Evolutionary conservation across 83 land plant species (phyloP).

Genomic region (Picea abies): DNA sequence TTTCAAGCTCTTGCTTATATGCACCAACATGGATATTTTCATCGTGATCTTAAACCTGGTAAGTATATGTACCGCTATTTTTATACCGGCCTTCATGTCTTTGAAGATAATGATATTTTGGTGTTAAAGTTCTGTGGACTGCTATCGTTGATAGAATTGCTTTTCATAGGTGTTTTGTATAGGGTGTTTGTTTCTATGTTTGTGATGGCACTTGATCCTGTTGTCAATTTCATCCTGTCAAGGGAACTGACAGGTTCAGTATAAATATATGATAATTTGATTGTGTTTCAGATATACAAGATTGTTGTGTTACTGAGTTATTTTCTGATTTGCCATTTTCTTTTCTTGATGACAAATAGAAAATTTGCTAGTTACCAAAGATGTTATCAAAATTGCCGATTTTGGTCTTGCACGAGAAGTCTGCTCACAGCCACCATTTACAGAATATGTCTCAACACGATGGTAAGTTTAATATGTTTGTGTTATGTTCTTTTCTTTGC

Average conservation of each 20-base stretch:
- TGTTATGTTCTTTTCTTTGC: neutral
- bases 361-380: slow-evolving; percentile 34
- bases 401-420: slow-evolving; percentile 47
- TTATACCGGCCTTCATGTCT: neutral
- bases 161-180: too few species aligned
- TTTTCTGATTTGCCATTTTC: neutral
- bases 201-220: neutral
- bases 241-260: neutral
- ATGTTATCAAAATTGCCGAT: slow-evolving; percentile 41
- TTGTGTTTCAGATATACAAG: too few species aligned
- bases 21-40: slow-evolving; percentile 59
- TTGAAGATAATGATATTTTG: neutral
- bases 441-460: slow-evolving; percentile 42
- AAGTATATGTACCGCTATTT: neutral
- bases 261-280: neutral
- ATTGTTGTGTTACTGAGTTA: neutral
- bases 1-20: slow-evolving; percentile 59
- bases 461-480: slow-evolving; percentile 23
- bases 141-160: too few species aligned
- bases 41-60: slow-evolving; percentile 67
- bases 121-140: too few species aligned
- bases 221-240: neutral
- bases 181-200: neutral
- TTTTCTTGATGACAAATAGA: slow-evolving; percentile 11
- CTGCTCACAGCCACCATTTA: slow-evolving; percentile 31